Base-by-base conservation (phyloP, 2,329 filamentous ascomycete genomes). In the Pseudocercospora fijiensis region DNA sequence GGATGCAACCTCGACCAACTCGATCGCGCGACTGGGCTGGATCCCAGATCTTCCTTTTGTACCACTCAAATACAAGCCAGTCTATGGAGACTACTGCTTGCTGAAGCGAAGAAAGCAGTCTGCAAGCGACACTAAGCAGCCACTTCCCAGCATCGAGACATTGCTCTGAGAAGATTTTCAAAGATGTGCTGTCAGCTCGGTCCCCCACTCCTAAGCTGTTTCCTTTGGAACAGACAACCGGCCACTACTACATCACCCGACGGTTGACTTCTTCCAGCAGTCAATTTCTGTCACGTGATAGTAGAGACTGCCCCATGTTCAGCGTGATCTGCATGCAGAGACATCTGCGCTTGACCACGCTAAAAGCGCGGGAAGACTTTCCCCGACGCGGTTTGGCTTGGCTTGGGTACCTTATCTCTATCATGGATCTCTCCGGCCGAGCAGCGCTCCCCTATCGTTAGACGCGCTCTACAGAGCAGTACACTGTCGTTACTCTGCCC, bases 71-170 rank as follows among this genome's bases (percentile, higher is more conserved):
- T 88, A 87, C 53, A 86, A 83, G 70, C 86, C 94, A 62, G 88
- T 86, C 77, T 98, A 93, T 92, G 95, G 92, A 18, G 83, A 87
- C 59, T 96, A 98, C 77, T 99, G 95, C 76, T 81, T 99, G 58
- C 78, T 98, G 68, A 85, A 85, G 72, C 85, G 86, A 68, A 86
- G 80, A 59, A 61, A 60, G 55, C 59, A 63, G 18, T 16, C 47
- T n/a, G 43, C 33, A 11, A 37, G 43, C 20, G 55, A 62, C 28
- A 61, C 57, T 24, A 56, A 60, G 18, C 56, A 57, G 18, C 55
- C 55, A 16, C 22, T 64, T n/a, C 65, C 67, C 2, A 69, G 66
- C 7, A 64, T 66, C 11, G 65, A 69, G 57, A 67, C 63, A 2
- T 30, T 66, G 41, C 49, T 67, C 56, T 69, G 55, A 62, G 57